Evolutionary conservation across 1,139 yeast species (phyloP), one percentile per base, ranked within the genome.

Genomic region (Blastobotrys malaysiensis): DNA sequence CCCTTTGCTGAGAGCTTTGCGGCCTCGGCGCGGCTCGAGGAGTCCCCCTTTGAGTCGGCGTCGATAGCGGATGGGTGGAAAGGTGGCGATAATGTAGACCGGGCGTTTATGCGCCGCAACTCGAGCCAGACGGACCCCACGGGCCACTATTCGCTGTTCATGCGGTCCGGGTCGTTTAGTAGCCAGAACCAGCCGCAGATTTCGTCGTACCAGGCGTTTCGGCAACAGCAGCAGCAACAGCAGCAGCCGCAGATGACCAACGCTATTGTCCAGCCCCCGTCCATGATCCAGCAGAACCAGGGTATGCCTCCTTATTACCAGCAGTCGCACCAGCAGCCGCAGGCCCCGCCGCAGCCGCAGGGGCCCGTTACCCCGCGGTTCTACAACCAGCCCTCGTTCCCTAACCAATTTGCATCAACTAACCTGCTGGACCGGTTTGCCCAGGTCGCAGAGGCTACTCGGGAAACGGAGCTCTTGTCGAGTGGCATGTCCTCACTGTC

Each of bases 381-480:
- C n/a, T 52, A 47, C 18, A 14, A 39, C 21, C 55, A 51, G 21
- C 55, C 48, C 39, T 53, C 52, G 3, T 44, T 48, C 6, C 45
- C 55, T 5, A 57, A 55, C 46, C 53, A 61, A 20, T 50, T 59
- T 21, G 65, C 39, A 31, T 44, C 50, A 11, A 48, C 55, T n/a
- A 57, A 55, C 48, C 51, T 62, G 21, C 52, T 59, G 18, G 65
- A 63, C 46, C 83, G 86, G 68, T 86, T 87, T 65, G 76, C 88
- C 6, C 73, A 82, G n/a, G 84, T 87, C 18, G 89, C 88, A 11
- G 95, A 87, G 57, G 88, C 89, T 43, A 87, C 95, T 0, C 75
- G 89, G 61, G 91, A 86, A 59, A 79, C 86, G 45, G 95, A 87
- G 64, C 67, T 82, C 46, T 65, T 77, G 85, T 46, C 93, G 86